These are phyloP conservation scores for Candida pseudoglaebosa DNA, from an alignment of 805 yeast genomes.

Conservation along the genomic window DNA sequence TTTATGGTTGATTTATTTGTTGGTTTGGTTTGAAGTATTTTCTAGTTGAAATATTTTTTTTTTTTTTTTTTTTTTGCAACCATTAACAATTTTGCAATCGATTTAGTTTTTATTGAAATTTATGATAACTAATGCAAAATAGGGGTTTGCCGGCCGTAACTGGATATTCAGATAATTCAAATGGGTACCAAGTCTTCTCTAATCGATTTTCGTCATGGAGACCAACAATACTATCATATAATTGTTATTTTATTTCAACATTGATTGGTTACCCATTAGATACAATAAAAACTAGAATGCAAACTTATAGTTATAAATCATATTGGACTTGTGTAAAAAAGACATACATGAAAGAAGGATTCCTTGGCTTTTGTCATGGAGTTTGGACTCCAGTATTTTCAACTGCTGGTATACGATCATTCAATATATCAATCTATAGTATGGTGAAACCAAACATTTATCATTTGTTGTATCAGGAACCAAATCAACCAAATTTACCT, in stretches of 20 bases:
- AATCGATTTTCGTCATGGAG: not conserved
- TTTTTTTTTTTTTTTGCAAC: too few relatives aligned
- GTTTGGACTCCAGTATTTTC: not conserved
- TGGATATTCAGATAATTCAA: not conserved
- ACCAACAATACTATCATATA: slow-evolving; percentile 1
- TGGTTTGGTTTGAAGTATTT: too few relatives aligned
- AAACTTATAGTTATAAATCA: not conserved
- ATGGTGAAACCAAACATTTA: not conserved
- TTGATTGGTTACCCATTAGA: slow-evolving; percentile 2
- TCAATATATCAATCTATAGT: not conserved
- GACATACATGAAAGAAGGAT: slow-evolving; percentile 1
- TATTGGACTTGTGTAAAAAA: not conserved
- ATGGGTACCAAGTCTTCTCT: not conserved
- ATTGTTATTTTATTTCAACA: slow-evolving; percentile 2
- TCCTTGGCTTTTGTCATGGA: slow-evolving; percentile 2
- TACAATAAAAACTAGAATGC: slow-evolving; percentile 2
- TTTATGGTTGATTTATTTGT: too few relatives aligned
- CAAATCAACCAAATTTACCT: not conserved
- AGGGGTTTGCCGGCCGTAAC: not conserved
- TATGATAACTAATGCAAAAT: not conserved
- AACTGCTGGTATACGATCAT: slow-evolving; percentile 1
- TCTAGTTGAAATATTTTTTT: too few relatives aligned
- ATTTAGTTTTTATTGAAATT: too few relatives aligned
- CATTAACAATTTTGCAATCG: not conserved
- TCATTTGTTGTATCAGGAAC: not conserved